Conservation (phyloP, 2,329 filamentous ascomycete genomes). For the Fusarium sarcochroum region DNA sequence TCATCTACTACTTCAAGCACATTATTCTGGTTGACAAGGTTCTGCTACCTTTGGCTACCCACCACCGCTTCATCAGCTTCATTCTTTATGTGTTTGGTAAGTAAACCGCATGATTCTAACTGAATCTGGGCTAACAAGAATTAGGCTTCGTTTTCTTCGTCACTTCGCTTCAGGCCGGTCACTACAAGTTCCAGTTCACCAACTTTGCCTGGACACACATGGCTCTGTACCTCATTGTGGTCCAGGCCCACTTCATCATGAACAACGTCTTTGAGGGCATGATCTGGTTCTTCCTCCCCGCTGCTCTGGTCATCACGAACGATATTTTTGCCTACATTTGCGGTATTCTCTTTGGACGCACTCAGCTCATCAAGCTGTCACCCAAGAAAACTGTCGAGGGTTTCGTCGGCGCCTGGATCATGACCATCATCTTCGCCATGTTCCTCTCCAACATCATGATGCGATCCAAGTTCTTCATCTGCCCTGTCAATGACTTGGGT, state of each 20-base stretch:
- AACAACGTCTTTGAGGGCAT: constrained; percentile 99
- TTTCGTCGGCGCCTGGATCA: constrained; percentile 96
- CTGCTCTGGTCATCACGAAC: constrained; percentile 95
- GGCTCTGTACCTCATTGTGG: constrained; percentile 97
- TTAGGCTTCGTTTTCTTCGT: constrained; percentile 98
- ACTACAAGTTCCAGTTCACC: constrained; percentile 99
- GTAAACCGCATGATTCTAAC: constrained; percentile 45
- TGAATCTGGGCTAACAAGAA: constrained; percentile 31
- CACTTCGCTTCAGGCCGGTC: constrained; percentile 90
- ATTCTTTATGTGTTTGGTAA: constrained; percentile 96
- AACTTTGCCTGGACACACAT: constrained; percentile 99
- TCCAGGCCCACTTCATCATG: constrained; percentile 99
- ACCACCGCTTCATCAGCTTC: constrained; percentile 99
- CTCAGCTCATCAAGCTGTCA: constrained; percentile 96
- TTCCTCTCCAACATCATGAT: constrained; percentile 86
- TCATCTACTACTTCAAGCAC: constrained; percentile 99
- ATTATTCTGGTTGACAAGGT: constrained; percentile 96
- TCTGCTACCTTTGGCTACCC: constrained; percentile 91
- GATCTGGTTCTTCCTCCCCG: constrained; percentile 99
- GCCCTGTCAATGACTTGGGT: constrained; percentile 95
- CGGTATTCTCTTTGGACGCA: constrained; percentile 95
- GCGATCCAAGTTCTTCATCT: constrained; percentile 97
- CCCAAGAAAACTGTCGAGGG: constrained; percentile 99
- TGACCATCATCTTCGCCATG: constrained; percentile 89
- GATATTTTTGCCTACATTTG: constrained; percentile 99